Conservation (phyloP, 768 basidiomycete species). For the Kwoniella mangroviensis region DNA sequence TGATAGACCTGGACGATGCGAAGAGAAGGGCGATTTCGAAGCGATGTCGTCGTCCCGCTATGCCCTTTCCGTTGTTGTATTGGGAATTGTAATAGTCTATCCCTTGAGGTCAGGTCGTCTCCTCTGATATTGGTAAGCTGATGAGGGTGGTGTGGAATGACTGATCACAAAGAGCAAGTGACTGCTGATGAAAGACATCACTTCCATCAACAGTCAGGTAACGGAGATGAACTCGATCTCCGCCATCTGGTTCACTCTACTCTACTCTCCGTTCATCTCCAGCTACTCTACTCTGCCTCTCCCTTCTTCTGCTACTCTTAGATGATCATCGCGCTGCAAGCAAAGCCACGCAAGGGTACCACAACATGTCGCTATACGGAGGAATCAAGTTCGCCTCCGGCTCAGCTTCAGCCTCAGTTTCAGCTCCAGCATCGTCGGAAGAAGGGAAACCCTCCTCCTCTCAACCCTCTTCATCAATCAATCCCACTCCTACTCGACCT, state of each 20-base stretch:
- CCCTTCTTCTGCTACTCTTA: not conserved
- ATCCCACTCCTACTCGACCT: not conserved
- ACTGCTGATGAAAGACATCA: not conserved
- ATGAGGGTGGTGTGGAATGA: too few species aligned
- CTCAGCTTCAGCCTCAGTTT: slow-evolving; percentile 7
- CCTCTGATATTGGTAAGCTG: too few species aligned
- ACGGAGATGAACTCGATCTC: not conserved
- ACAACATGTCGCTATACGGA: slow-evolving; percentile 49
- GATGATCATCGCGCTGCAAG: too few species aligned
- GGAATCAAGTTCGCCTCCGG: slow-evolving; percentile 49
- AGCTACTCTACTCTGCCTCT: not conserved
- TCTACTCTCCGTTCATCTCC: too few species aligned
- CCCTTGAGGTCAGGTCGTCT: too few species aligned
- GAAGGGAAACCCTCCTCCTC: slow-evolving; percentile 11
- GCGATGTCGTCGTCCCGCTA: too few species aligned
- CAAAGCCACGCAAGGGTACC: too few species aligned
- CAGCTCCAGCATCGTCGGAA: slow-evolving; percentile 13
- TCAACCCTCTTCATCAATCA: slow-evolving; percentile 3
- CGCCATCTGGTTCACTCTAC: not conserved
- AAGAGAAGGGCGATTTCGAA: too few species aligned
- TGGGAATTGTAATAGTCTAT: too few species aligned
- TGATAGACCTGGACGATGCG: not conserved
- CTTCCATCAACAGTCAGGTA: not conserved
- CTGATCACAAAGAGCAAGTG: too few species aligned
- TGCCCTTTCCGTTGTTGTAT: too few species aligned